phyloP scores from a whole-genome alignment of 148 eudicot species.

The Bassia scoparia region DNA sequence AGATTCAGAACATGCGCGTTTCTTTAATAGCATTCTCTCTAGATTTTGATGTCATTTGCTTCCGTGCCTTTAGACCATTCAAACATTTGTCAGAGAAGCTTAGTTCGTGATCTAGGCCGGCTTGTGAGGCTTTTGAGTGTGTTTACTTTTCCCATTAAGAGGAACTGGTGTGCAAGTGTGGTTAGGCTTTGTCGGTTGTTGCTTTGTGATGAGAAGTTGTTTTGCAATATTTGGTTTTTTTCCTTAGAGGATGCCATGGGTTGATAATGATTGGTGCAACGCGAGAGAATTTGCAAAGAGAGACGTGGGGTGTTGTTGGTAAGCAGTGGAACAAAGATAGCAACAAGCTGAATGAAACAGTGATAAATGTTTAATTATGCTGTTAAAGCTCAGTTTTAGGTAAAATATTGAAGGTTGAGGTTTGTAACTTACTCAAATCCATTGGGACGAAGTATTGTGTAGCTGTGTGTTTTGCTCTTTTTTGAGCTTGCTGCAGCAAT shows the following conservation, averaged over 20 bases:
- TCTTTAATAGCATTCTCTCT: slow-evolving; percentile 45
- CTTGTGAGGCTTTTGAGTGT: slow-evolving; percentile 34
- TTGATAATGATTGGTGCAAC: slow-evolving; percentile 60
- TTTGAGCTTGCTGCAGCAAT: slow-evolving; percentile 85
- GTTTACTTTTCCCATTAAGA: slow-evolving; percentile 19
- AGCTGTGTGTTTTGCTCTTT: slow-evolving; percentile 63
- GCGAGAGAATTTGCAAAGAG: slow-evolving; percentile 67
- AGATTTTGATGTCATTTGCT: slow-evolving; percentile 41
- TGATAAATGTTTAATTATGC: slow-evolving; percentile 8
- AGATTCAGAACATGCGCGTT: slow-evolving; percentile 61
- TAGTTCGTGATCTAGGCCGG: slow-evolving; percentile 44
- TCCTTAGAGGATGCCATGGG: slow-evolving; percentile 46
- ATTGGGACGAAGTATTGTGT: slow-evolving; percentile 60
- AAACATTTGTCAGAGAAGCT: slow-evolving; percentile 35
- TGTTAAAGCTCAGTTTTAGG: not conserved
- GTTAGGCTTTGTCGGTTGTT: slow-evolving; percentile 35
- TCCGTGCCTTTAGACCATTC: slow-evolving; percentile 84
- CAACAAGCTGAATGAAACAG: slow-evolving; percentile 49
- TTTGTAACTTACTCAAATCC: slow-evolving; percentile 57
- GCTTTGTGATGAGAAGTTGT: slow-evolving; percentile 29
- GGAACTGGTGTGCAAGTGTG: slow-evolving; percentile 19
- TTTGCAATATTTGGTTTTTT: slow-evolving; percentile 27
- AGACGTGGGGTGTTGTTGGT: slow-evolving; percentile 49
- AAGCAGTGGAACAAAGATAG: slow-evolving; percentile 73
- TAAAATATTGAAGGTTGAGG: not conserved